These are phyloP conservation scores for Diplogelasinospora grovesii DNA, from an alignment of 495 filamentous ascomycete genomes.

Conservation along the genomic window DNA sequence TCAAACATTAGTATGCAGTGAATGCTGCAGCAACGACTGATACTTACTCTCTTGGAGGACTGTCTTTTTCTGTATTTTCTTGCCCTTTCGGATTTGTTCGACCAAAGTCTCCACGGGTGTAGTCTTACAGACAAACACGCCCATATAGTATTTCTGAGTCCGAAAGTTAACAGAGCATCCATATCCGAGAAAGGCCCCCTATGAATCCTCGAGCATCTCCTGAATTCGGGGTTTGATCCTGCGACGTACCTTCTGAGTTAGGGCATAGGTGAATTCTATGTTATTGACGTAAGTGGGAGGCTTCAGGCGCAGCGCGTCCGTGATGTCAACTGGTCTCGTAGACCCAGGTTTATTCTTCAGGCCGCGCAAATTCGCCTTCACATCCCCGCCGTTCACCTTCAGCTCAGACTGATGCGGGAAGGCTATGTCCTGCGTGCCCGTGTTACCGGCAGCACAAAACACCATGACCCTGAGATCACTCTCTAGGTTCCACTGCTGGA, in stretches of 20 bases:
- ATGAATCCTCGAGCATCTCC: no score
- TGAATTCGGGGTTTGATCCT: no score
- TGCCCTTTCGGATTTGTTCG: conserved; percentile 56
- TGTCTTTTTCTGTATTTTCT: conserved; percentile 69
- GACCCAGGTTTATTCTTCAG: conserved; percentile 94
- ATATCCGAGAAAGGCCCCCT: no score
- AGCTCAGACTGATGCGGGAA: conserved; percentile 92
- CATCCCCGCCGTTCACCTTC: conserved; percentile 78
- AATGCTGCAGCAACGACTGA: no score
- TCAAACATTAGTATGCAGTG: neutral
- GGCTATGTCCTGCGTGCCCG: conserved; percentile 63
- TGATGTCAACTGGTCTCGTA: conserved; percentile 87
- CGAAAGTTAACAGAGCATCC: conserved; percentile 5
- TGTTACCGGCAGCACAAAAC: conserved; percentile 61
- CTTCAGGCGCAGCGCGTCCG: conserved; percentile 62
- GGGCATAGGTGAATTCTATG: conserved; percentile 81
- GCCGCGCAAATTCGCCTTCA: conserved; percentile 84
- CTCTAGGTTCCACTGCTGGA: conserved; percentile 47
- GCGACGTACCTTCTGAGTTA: conserved; percentile 69
- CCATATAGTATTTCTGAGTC: conserved; percentile 66
- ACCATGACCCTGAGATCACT: conserved; percentile 62
- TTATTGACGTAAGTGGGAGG: conserved; percentile 61
- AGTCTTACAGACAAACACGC: conserved; percentile 66
- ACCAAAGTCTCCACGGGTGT: conserved; percentile 69
- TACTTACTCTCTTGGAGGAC: conserved; percentile 78